Evolutionary conservation across 2,329 filamentous ascomycete species (phyloP).

Genomic region (Alternaria sp.): DNA sequence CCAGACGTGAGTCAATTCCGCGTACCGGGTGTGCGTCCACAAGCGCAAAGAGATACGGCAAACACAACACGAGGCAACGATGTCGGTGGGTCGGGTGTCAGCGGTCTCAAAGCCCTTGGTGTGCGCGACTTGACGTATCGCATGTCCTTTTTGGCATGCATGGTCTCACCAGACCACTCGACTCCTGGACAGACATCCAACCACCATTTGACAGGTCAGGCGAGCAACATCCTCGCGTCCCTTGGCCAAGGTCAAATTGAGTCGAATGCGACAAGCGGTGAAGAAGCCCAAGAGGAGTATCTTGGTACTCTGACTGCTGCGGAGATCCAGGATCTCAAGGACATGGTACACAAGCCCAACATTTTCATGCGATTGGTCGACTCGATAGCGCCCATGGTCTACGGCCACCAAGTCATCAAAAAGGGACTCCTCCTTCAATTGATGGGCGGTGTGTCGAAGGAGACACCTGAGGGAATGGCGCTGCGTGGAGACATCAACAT

Average conservation of each 20-base stretch:
- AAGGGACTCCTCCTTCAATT: conserved; percentile 93
- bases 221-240: conserved; percentile 83
- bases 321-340: conserved; percentile 89
- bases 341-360: conserved; percentile 93
- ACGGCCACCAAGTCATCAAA: conserved; percentile 96
- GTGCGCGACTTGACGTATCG: conserved; percentile 95
- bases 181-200: conserved; percentile 77
- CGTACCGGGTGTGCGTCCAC: conserved; percentile 82
- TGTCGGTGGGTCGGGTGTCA: conserved; percentile 82
- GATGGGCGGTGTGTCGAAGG: conserved; percentile 93
- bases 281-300: conserved; percentile 85
- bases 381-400: conserved; percentile 95
- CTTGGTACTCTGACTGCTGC: conserved; percentile 82
- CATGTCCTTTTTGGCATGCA: conserved; percentile 94
- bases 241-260: conserved; percentile 77
- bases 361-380: conserved; percentile 93
- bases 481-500: conserved; percentile 98
- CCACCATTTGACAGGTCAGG: conserved; percentile 72
- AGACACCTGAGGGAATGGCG: conserved; percentile 91
- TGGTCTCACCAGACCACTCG: conserved; percentile 88
- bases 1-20: conserved; percentile 95
- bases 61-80: conserved; percentile 76
- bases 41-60: conserved; percentile 82
- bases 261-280: conserved; percentile 67
- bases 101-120: conserved; percentile 88